phyloP scores from a whole-genome alignment of 2,329 filamentous ascomycete genomes.

The Pseudogymnoascus sp. region DNA sequence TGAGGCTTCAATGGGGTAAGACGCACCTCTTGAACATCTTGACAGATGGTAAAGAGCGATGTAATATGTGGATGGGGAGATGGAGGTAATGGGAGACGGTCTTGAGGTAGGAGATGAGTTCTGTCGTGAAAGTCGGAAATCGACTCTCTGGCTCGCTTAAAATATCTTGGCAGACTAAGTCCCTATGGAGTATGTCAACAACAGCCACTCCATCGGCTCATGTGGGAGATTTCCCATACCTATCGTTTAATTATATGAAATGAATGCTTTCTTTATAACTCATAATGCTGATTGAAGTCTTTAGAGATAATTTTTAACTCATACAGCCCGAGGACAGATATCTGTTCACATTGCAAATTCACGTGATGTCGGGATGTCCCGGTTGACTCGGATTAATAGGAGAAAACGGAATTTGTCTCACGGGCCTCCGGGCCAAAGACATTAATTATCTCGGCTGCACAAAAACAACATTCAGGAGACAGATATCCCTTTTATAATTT shows the following conservation, averaged over 20 bases:
- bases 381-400: slow-evolving; percentile 9
- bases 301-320: slow-evolving; percentile 4
- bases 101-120: slow-evolving; percentile 10
- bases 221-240: neutral
- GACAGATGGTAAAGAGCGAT: slow-evolving; percentile 61
- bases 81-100: slow-evolving; percentile 37
- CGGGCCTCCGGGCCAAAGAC: neutral
- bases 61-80: slow-evolving; percentile 51
- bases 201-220: neutral
- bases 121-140: slow-evolving; percentile 12
- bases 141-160: slow-evolving; percentile 10
- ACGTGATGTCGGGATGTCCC: slow-evolving; percentile 6
- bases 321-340: slow-evolving; percentile 4
- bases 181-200: slow-evolving; percentile 2
- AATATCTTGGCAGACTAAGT: slow-evolving; percentile 10
- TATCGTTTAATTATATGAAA: neutral
- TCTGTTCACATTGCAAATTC: neutral
- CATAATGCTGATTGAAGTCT: neutral
- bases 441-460: neutral
- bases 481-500: neutral
- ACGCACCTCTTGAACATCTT: slow-evolving; percentile 81
- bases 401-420: slow-evolving; percentile 9
- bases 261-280: neutral
- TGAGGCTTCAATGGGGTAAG: slow-evolving; percentile 24
- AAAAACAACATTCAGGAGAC: slow-evolving; percentile 6